Conservation (phyloP, 352 stramenopile species). For the Globisporangium acanthophoron region DNA sequence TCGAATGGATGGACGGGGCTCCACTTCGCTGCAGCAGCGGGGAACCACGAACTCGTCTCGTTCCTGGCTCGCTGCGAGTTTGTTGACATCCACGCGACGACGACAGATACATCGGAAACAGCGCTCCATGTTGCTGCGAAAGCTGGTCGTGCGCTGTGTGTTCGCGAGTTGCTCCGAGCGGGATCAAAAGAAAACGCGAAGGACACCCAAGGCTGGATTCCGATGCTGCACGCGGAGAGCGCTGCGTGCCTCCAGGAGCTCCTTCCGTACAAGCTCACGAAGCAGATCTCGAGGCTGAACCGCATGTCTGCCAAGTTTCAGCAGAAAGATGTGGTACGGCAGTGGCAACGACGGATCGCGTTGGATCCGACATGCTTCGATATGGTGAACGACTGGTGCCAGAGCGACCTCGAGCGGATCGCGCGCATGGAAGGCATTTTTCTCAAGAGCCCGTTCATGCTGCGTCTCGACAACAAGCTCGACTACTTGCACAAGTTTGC, state of each 20-base stretch:
- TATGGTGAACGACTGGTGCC: slow-evolving; percentile 73
- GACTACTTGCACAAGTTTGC: slow-evolving; percentile 35
- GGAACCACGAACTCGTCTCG: slow-evolving; percentile 46
- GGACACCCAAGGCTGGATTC: slow-evolving; percentile 43
- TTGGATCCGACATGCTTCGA: slow-evolving; percentile 40
- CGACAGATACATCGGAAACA: slow-evolving; percentile 33
- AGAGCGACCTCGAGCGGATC: slow-evolving; percentile 34
- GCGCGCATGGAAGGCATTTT: slow-evolving; percentile 50
- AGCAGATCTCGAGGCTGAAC: slow-evolving; percentile 48
- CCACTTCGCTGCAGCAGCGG: slow-evolving; percentile 42
- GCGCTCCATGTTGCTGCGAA: slow-evolving; percentile 56
- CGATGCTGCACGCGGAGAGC: slow-evolving; percentile 31
- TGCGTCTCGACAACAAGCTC: slow-evolving; percentile 69
- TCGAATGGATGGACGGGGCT: slow-evolving; percentile 39
- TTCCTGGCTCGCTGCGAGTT: slow-evolving; percentile 24
- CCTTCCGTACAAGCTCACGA: slow-evolving; percentile 49
- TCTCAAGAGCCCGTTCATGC: slow-evolving; percentile 34
- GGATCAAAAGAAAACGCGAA: slow-evolving; percentile 36
- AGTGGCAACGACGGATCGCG: slow-evolving; percentile 39
- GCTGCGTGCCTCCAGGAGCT: slow-evolving; percentile 34
- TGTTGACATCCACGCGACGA: slow-evolving; percentile 34
- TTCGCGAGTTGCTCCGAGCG: slow-evolving; percentile 34
- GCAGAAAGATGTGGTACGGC: slow-evolving; percentile 33
- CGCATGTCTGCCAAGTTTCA: slow-evolving; percentile 42
- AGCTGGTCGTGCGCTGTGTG: slow-evolving; percentile 19